Percentiles rank a stretch among this genome's conserved stretches.
These are phyloP conservation scores for Stentor roeselii DNA, from an alignment of 73 alveolate species.

Conservation along the genomic window DNA sequence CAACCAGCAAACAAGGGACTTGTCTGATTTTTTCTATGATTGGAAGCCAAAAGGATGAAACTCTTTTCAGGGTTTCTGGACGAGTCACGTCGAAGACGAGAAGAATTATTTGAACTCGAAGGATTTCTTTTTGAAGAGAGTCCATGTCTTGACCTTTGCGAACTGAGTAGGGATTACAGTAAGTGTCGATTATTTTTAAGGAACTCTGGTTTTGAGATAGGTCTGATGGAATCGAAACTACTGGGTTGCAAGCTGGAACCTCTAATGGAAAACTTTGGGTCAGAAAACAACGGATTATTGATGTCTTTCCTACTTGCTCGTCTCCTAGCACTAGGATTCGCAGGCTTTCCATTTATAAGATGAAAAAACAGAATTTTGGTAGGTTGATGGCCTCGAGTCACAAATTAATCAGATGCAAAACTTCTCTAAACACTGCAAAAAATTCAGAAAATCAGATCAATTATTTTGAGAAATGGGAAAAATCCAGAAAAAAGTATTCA, in stretches of 20 bases:
- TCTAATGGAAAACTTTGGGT: constrained; percentile 20
- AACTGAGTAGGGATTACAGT: neutral
- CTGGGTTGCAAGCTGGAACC: constrained; percentile 17
- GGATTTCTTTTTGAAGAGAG: neutral
- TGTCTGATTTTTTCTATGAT: neutral
- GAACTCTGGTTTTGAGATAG: neutral
- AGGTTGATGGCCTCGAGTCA: too few relatives aligned
- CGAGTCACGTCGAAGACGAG: constrained; percentile 1
- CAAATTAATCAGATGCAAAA: too few relatives aligned
- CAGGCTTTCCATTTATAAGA: neutral
- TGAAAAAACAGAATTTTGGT: too few relatives aligned
- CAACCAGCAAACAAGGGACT: neutral
- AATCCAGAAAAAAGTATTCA: neutral
- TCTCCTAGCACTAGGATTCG: constrained; percentile 22
- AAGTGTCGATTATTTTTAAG: constrained; percentile 2
- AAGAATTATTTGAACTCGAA: neutral
- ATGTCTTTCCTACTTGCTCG: constrained; percentile 21
- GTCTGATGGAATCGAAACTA: constrained; percentile 1
- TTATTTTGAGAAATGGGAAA: too few relatives aligned
- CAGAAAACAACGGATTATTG: constrained; percentile 2
- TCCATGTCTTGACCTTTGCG: neutral
- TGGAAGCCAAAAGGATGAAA: neutral
- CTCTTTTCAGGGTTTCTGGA: neutral
- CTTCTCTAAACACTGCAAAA: too few relatives aligned
- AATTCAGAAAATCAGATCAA: too few relatives aligned